Conservation (phyloP, 164 flowering plant genomes). For the Nelumbo lutea region DNA sequence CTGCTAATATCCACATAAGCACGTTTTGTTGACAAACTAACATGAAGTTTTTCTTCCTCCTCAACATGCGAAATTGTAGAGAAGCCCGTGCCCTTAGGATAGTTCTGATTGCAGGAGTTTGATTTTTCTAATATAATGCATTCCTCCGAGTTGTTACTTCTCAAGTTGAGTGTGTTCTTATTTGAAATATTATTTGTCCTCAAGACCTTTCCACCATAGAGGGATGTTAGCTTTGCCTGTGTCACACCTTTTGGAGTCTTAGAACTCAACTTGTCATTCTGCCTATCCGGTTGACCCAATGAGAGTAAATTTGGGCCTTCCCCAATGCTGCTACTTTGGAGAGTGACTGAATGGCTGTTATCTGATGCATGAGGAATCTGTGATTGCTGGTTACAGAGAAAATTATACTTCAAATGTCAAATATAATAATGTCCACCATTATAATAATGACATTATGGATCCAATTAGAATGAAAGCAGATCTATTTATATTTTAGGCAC, state of each 20-base stretch:
- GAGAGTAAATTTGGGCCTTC: constrained; percentile 20
- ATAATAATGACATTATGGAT: not conserved
- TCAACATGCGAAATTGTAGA: constrained; percentile 29
- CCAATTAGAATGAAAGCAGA: too few relatives aligned
- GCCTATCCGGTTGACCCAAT: constrained; percentile 31
- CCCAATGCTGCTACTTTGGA: constrained; percentile 8
- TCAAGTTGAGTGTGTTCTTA: constrained; percentile 22
- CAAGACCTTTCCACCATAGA: constrained; percentile 38
- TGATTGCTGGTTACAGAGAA: not conserved
- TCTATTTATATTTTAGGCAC: too few relatives aligned
- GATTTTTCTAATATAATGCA: constrained; percentile 33
- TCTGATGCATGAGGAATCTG: constrained; percentile 15
- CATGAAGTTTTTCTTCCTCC: constrained; percentile 48
- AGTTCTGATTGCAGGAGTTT: constrained; percentile 20
- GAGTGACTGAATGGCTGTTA: not conserved
- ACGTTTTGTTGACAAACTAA: constrained; percentile 45
- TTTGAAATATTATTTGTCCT: constrained; percentile 24
- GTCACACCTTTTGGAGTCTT: constrained; percentile 42
- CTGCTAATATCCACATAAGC: constrained; percentile 40
- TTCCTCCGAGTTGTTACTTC: constrained; percentile 41
- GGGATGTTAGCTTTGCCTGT: constrained; percentile 54
- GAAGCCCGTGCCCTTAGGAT: constrained; percentile 20
- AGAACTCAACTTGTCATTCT: constrained; percentile 26
- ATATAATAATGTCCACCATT: not conserved
- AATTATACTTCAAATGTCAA: not conserved